Evolutionary conservation across 306 rosid species (phyloP).

Genomic region (Pterocarpus santalinus): DNA sequence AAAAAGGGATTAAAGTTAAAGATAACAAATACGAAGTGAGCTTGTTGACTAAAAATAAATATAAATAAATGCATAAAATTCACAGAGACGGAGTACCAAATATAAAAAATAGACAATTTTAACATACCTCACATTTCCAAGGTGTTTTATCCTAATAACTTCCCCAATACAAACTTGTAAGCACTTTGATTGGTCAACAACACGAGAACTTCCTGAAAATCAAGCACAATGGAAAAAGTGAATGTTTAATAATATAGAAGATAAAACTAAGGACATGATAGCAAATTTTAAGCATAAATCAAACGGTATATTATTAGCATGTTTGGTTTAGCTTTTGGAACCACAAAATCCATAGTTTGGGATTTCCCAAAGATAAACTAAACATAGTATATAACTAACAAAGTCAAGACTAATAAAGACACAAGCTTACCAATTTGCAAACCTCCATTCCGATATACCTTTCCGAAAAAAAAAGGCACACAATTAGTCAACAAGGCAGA

Average conservation of each 20-base stretch:
- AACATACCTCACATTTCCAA: constrained; percentile 64
- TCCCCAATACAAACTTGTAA: constrained; percentile 75
- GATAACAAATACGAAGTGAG: not conserved
- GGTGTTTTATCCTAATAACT: constrained; percentile 71
- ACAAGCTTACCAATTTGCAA: constrained; percentile 70
- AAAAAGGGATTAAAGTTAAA: constrained; percentile 16
- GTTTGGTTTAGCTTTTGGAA: not conserved
- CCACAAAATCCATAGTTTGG: not conserved
- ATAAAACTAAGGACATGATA: constrained; percentile 17
- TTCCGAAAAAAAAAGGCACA: constrained; percentile 40
- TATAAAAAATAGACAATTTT: constrained; percentile 25
- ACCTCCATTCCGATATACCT: constrained; percentile 75
- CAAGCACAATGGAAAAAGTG: constrained; percentile 31
- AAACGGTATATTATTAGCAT: not conserved
- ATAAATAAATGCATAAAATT: constrained; percentile 8
- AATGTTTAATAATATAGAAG: constrained; percentile 1
- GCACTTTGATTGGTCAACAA: constrained; percentile 50
- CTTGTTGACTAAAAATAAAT: not conserved
- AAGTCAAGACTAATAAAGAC: constrained; percentile 15
- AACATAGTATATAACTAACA: not conserved
- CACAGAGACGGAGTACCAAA: not conserved
- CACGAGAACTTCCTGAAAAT: constrained; percentile 64
- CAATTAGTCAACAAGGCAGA: constrained; percentile 57
- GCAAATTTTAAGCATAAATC: constrained; percentile 22
- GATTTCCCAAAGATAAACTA: not conserved